A percentile compares a stretch with the other conserved stretches of the same genome.
Conservation (phyloP, 768 basidiomycete genomes). For the Auricularia sp. region DNA sequence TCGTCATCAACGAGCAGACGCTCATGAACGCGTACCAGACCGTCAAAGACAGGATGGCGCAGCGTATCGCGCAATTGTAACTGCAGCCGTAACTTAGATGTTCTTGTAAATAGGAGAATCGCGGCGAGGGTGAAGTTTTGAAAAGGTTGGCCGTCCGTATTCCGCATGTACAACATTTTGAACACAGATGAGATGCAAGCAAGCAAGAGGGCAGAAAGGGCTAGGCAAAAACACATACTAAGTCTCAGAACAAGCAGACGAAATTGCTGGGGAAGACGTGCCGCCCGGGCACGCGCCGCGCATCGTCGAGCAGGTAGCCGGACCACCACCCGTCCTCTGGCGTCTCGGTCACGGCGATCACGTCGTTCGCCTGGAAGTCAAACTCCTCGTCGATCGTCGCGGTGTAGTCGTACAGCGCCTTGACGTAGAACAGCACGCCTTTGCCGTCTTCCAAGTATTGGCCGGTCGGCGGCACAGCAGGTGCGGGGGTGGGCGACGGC, state of each 20-base stretch:
- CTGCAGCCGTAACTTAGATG: no score
- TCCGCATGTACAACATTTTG: no score
- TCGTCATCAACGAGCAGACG: constrained; percentile 98
- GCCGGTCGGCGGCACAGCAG: constrained; percentile 46
- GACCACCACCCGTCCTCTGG: constrained; percentile 99
- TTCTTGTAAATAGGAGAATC: no score
- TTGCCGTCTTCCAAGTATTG: constrained; percentile 76
- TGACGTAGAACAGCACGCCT: constrained; percentile 82
- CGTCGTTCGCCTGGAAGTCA: constrained; percentile 89
- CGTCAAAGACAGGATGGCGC: constrained; percentile 75
- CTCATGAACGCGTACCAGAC: constrained; percentile 88
- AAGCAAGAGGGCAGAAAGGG: no score
- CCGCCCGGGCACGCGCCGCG: constrained; percentile 55
- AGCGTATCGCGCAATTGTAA: constrained; percentile 71
- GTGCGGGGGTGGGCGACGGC: constrained; percentile 28
- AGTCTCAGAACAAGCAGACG: constrained; percentile 58
- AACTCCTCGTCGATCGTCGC: constrained; percentile 90
- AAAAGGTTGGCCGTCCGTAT: no score
- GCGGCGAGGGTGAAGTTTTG: no score
- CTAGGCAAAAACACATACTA: no score
- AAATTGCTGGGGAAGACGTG: constrained; percentile 87
- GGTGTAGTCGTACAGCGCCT: constrained; percentile 80
- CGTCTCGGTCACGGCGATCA: constrained; percentile 89
- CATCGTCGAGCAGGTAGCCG: constrained; percentile 75
- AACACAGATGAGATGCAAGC: no score